Evolutionary conservation across 441 rosid genomes (phyloP).

Genomic region (Gossypium laxum): DNA sequence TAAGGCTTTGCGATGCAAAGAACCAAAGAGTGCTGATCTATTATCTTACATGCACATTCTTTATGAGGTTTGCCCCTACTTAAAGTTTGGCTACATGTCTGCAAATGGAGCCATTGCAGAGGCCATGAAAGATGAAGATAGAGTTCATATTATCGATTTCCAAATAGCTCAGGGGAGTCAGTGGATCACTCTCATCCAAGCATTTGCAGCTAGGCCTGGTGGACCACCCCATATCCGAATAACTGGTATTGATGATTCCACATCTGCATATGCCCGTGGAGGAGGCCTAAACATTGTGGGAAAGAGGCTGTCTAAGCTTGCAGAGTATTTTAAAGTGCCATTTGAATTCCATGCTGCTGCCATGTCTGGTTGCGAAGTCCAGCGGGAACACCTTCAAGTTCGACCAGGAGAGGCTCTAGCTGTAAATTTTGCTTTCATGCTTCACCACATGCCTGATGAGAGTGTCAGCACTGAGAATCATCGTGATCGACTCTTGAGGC

Average conservation of each 20-base stretch:
- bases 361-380: constrained; percentile 46
- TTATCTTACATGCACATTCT: constrained; percentile 74
- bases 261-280: constrained; percentile 71
- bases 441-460: constrained; percentile 79
- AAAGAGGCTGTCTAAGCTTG: constrained; percentile 50
- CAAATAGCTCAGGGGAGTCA: constrained; percentile 78
- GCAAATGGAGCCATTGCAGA: constrained; percentile 90
- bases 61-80: constrained; percentile 75
- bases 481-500: constrained; percentile 58
- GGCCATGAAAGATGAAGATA: constrained; percentile 71
- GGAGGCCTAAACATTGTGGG: constrained; percentile 62
- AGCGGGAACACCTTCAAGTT: constrained; percentile 33
- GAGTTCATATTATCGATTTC: constrained; percentile 72
- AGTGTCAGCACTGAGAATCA: constrained; percentile 76
- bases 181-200: constrained; percentile 78
- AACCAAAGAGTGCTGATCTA: constrained; percentile 57
- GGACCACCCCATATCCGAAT: constrained; percentile 79
- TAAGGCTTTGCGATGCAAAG: constrained; percentile 46
- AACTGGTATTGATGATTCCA: constrained; percentile 59
- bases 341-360: constrained; percentile 56
- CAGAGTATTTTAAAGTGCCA: constrained; percentile 52
- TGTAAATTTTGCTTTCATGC: constrained; percentile 71
- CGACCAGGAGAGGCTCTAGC: constrained; percentile 60
- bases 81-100: constrained; percentile 82
- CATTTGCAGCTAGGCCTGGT: constrained; percentile 85